Conservation (phyloP, 768 basidiomycete genomes). For the Lentinus tigrinus region DNA sequence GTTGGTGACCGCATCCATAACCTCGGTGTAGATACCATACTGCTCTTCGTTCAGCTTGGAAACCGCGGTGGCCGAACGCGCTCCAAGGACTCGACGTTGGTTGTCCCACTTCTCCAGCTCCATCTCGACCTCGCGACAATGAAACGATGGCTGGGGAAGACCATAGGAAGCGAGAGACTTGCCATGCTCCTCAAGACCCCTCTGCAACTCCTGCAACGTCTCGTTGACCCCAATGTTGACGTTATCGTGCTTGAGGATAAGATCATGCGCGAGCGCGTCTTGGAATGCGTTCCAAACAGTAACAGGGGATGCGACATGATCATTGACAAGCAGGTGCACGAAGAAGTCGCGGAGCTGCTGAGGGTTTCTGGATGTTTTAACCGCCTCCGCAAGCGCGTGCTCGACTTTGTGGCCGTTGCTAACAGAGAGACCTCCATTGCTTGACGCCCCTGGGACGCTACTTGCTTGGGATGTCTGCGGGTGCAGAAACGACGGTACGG, state of each 20-base stretch:
- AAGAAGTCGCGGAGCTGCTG: conserved; percentile 39
- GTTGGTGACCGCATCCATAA: conserved; percentile 15
- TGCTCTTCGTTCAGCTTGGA: conserved; percentile 26
- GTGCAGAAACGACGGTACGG: not conserved
- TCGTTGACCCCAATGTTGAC: conserved; percentile 22
- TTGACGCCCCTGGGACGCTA: conserved; percentile 26
- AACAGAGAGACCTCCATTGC: conserved; percentile 23
- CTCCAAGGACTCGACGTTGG: conserved; percentile 2
- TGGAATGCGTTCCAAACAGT: conserved; percentile 29
- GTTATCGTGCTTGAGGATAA: conserved; percentile 16
- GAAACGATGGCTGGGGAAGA: conserved; percentile 28
- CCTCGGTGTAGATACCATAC: conserved; percentile 19
- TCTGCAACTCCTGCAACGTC: conserved; percentile 24
- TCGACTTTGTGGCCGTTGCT: conserved; percentile 25
- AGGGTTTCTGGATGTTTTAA: conserved; percentile 32
- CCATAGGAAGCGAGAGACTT: conserved; percentile 29
- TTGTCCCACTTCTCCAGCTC: conserved; percentile 27
- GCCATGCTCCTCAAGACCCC: conserved; percentile 26
- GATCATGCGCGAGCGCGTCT: conserved; percentile 24
- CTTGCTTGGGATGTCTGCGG: not conserved
- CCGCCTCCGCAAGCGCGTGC: conserved; percentile 36
- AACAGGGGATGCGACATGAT: conserved; percentile 25
- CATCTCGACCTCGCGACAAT: conserved; percentile 26
- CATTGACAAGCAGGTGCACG: conserved; percentile 37
- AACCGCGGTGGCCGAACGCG: conserved; percentile 10